These are phyloP conservation scores for Clonostachys rosea DNA, from an alignment of 2,329 filamentous ascomycete species.

Conservation along the genomic window DNA sequence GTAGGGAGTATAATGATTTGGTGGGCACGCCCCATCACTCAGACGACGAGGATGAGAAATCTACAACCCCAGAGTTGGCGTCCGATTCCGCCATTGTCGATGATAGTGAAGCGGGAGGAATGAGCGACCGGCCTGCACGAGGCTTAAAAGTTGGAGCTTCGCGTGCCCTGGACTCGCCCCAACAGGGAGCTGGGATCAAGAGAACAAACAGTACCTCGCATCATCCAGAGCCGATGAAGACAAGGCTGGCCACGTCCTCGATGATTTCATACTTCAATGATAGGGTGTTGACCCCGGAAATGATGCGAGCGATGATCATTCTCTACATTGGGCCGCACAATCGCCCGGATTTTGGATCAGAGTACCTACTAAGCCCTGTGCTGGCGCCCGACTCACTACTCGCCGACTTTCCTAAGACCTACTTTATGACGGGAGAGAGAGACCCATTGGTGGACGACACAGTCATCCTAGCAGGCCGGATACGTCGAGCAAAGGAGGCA, in stretches of 20 bases:
- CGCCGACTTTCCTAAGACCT: conserved; percentile 86
- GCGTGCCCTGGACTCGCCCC: not conserved
- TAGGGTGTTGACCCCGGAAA: conserved; percentile 88
- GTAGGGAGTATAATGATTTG: conserved; percentile 79
- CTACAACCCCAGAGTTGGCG: not conserved
- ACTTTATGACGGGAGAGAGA: conserved; percentile 89
- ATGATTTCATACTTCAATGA: conserved; percentile 99
- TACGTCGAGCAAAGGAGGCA: conserved; percentile 73
- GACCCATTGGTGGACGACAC: conserved; percentile 97
- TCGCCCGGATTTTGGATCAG: conserved; percentile 85
- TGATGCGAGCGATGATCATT: conserved; percentile 99
- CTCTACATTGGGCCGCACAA: conserved; percentile 93
- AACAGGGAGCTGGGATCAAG: conserved; percentile 9
- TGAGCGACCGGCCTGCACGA: too few relatives aligned
- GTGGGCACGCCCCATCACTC: conserved; percentile 80
- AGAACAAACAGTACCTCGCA: conserved; percentile 32
- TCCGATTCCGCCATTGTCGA: not conserved
- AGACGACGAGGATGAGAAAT: conserved; percentile 61
- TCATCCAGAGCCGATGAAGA: conserved; percentile 60
- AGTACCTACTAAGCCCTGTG: conserved; percentile 86
- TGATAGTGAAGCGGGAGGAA: not conserved
- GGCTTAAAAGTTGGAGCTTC: not conserved
- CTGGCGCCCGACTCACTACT: conserved; percentile 82
- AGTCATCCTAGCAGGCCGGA: conserved; percentile 85
- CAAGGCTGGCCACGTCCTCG: conserved; percentile 88